Percentiles rank a stretch among this genome's conserved stretches.
Evolutionary conservation across 2,329 filamentous ascomycete genomes (phyloP).

Genomic region (Pyrenochaeta sp.): DNA sequence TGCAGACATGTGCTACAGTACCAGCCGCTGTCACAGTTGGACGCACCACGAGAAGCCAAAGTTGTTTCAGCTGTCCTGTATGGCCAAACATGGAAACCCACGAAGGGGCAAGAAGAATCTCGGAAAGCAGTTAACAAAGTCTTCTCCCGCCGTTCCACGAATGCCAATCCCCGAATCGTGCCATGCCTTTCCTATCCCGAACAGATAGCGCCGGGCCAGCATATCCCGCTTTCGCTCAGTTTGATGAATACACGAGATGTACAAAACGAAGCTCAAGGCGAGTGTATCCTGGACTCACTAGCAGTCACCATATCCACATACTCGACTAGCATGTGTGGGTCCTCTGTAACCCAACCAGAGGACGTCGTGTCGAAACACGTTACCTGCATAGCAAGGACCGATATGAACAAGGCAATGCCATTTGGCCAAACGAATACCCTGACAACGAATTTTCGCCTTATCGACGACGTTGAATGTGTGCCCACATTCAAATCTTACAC

Average conservation of each 20-base stretch:
- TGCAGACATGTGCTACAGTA: slow-evolving; percentile 37
- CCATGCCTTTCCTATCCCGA: slow-evolving; percentile 41
- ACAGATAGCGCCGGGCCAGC: slow-evolving; percentile 40
- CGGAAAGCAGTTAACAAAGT: slow-evolving; percentile 31
- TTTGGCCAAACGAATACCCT: slow-evolving; percentile 31
- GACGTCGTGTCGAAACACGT: slow-evolving; percentile 42
- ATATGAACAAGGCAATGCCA: slow-evolving; percentile 30
- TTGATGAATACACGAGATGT: slow-evolving; percentile 32
- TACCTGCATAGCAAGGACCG: slow-evolving; percentile 37
- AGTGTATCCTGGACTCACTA: slow-evolving; percentile 39
- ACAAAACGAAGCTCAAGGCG: slow-evolving; percentile 22
- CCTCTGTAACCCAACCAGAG: slow-evolving; percentile 32
- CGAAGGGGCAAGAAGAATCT: slow-evolving; percentile 18
- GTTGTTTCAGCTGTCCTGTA: slow-evolving; percentile 36
- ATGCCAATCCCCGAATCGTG: slow-evolving; percentile 33
- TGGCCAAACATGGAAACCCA: slow-evolving; percentile 38
- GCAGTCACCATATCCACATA: slow-evolving; percentile 42
- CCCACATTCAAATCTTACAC: slow-evolving; percentile 48
- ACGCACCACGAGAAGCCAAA: slow-evolving; percentile 23
- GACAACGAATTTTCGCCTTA: slow-evolving; percentile 42
- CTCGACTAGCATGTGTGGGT: slow-evolving; percentile 42
- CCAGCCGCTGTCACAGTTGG: slow-evolving; percentile 26
- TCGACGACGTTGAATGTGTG: slow-evolving; percentile 44
- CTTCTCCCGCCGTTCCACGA: slow-evolving; percentile 26
- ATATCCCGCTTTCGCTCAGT: slow-evolving; percentile 40